phyloP scores from a whole-genome alignment of 2,329 filamentous ascomycete genomes.

The Colletotrichum sp. region DNA sequence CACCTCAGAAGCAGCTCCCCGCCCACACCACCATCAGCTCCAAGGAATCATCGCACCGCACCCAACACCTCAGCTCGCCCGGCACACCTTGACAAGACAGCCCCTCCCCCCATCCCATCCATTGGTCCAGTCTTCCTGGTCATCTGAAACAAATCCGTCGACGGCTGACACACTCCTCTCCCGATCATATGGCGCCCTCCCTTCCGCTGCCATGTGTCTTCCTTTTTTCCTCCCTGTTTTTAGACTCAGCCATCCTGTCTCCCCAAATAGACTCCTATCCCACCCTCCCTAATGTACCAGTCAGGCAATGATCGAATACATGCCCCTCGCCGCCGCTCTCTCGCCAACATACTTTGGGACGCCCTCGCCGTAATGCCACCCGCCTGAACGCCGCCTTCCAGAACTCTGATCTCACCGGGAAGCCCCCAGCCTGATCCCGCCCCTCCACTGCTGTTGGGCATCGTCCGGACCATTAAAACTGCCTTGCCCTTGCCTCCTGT shows the following conservation, averaged over 20 bases:
- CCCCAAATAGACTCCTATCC: not conserved
- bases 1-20: not conserved
- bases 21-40: not conserved
- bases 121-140: slow-evolving; percentile 8
- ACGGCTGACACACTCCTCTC: slow-evolving; percentile 16
- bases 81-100: not conserved
- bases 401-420: not conserved
- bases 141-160: slow-evolving; percentile 20
- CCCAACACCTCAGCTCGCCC: not conserved
- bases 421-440: not conserved
- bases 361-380: not conserved
- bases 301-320: not conserved
- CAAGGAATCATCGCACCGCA: not conserved
- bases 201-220: not conserved
- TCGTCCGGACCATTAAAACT: not conserved
- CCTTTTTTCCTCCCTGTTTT: not conserved
- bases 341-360: not conserved
- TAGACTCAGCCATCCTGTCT: not conserved
- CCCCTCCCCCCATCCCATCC: not conserved
- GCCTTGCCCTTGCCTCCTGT: not conserved
- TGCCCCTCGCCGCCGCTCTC: not conserved
- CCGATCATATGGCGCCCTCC: not conserved
- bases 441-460: not conserved
- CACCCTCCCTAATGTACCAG: not conserved
- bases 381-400: not conserved